Percentiles rank a stretch among this genome's conserved stretches.
Evolutionary conservation across 169 alveolate genomes (phyloP).

Genomic region (Plasmodium billcollinsi): DNA sequence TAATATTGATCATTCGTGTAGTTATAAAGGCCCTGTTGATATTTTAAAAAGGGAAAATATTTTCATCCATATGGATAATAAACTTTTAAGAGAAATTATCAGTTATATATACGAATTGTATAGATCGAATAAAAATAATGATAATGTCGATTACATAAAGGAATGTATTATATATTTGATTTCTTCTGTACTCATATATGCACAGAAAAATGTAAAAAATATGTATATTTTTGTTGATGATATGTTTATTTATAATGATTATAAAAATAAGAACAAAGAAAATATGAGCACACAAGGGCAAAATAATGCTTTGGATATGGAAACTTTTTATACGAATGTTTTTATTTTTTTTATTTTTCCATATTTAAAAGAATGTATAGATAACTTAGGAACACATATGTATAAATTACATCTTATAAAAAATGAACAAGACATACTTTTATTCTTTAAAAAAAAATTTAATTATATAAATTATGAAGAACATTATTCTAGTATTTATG

Average conservation of each 20-base stretch:
- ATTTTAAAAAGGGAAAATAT: not conserved
- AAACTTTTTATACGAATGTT: not conserved
- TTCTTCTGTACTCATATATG: slow-evolving; percentile 24
- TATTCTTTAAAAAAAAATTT: not conserved
- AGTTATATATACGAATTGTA: slow-evolving; percentile 1
- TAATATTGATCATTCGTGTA: not conserved
- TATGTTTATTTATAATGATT: not conserved
- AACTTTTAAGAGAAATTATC: slow-evolving; percentile 3
- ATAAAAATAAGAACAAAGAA: not conserved
- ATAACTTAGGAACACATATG: not conserved
- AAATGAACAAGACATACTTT: not conserved
- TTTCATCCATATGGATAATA: slow-evolving; percentile 8
- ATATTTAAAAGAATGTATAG: slow-evolving; percentile 6
- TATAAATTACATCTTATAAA: slow-evolving; percentile 21
- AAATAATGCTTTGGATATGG: too few species aligned
- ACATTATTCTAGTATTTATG: too few species aligned
- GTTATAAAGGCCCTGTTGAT: too few species aligned
- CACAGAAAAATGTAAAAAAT: slow-evolving; percentile 5
- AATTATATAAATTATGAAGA: not conserved
- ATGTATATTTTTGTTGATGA: slow-evolving; percentile 9
- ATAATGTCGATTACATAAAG: slow-evolving; percentile 6
- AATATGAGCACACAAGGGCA: not conserved
- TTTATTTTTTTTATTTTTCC: slow-evolving; percentile 21
- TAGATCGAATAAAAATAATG: not conserved
- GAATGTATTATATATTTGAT: not conserved